Percentiles rank a stretch among this genome's conserved stretches.
phyloP scores from a whole-genome alignment of 1,139 yeast genomes.

The Scheffersomyces insectosa region DNA sequence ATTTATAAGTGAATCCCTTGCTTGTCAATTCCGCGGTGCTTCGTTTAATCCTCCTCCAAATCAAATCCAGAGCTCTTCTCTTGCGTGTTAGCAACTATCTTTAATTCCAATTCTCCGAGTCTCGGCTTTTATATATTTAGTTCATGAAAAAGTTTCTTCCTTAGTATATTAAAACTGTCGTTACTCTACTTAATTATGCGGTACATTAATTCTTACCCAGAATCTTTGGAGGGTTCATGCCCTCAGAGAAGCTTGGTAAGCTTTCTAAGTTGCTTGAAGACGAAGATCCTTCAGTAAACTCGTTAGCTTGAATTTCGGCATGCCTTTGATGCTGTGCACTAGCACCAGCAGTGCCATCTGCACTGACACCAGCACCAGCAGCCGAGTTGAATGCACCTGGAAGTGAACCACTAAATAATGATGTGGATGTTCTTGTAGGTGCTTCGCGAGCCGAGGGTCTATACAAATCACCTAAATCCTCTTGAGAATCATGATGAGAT shows the following conservation, averaged over 20 bases:
- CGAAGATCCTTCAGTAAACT: slow-evolving; percentile 8
- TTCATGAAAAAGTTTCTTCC: too few species aligned
- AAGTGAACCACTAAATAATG: neutral
- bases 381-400: neutral
- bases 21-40: too few species aligned
- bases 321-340: too few species aligned
- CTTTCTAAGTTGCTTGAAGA: slow-evolving; percentile 11
- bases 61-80: too few species aligned
- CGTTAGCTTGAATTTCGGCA: neutral
- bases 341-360: too few species aligned
- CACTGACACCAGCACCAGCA: neutral
- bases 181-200: too few species aligned
- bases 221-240: slow-evolving; percentile 11
- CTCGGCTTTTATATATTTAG: too few species aligned
- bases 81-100: too few species aligned
- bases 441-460: slow-evolving; percentile 8
- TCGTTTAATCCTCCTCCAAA: too few species aligned
- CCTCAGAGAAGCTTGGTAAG: slow-evolving; percentile 14
- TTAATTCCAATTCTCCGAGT: too few species aligned
- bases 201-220: slow-evolving; percentile 2
- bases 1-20: too few species aligned
- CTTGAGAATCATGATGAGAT: neutral
- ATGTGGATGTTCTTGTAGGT: slow-evolving; percentile 4
- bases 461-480: neutral
- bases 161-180: too few species aligned